Base-by-base conservation (phyloP, 345 rosid species). In the Syzygium oleosum region DNA sequence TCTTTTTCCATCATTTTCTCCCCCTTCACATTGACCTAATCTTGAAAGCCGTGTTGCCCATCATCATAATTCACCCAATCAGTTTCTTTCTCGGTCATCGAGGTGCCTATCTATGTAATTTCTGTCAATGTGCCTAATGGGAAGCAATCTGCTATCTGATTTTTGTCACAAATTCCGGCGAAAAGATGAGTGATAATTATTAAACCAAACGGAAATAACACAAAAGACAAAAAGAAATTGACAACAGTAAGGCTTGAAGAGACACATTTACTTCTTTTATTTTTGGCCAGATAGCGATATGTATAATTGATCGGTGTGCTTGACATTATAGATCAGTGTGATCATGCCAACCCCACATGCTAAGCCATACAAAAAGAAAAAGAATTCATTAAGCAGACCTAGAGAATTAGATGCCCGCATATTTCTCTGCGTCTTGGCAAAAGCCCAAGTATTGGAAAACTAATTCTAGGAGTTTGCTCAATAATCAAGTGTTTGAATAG, bases 1-100 rank as follows among this genome's bases (percentile, higher is more conserved):
- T 25, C 52, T 23, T 9, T 14, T 85, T 59, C 17, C n/a, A 21
- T 65, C 27, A 10, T 86, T 86, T 86, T 63, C 77, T 61, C 15
- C 15, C 83, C 29, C 87, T 86, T 86, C 87, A 61, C 87, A 86
- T 86, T 86, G 56, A 61, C 41, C 87, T 58, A 85, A 86, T 63
- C 46, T 51, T 27, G 38, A 86, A 61, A 61, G 23, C 41, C 21
- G 80, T 4, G 2, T 19, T 34, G 12, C 80, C 25, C 80, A 73
- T 34, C 80, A 73, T 73, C 80, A 34, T 73, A 11, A 34, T 11
- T 0, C 56, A 12, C 1, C 85, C 38, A 52, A 51, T 52, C 85
- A 15, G 41, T 31, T 51, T 51, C 53, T 15, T 51, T 84, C 0
- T 56, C 4, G 41, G 80, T 19, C 23, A 34, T 38, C 23, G 2